phyloP scores from a whole-genome alignment of 306 rosid species.

The Vicia faba region DNA sequence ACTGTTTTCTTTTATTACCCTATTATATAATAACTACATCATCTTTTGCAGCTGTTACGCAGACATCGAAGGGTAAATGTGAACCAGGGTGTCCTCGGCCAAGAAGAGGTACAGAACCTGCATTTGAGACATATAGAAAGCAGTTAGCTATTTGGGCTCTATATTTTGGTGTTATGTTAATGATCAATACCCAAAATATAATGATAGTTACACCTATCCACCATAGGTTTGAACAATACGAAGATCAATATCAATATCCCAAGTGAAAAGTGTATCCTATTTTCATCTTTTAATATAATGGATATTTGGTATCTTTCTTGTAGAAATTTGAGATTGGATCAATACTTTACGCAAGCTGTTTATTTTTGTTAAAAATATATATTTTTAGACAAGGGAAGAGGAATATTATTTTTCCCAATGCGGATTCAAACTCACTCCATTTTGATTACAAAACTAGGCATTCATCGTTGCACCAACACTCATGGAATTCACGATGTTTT shows the following conservation, averaged over 20 bases:
- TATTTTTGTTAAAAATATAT: neutral
- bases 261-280: slow-evolving; percentile 26
- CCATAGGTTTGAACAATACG: slow-evolving; percentile 10
- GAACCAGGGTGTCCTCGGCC: slow-evolving; percentile 67
- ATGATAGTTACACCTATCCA: neutral
- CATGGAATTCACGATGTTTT: neutral
- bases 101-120: slow-evolving; percentile 76
- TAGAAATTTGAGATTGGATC: slow-evolving; percentile 26
- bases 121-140: slow-evolving; percentile 24
- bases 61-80: slow-evolving; percentile 80
- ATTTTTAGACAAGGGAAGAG: neutral
- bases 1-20: slow-evolving; percentile 27
- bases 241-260: slow-evolving; percentile 31
- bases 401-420: neutral
- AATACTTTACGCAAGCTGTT: slow-evolving; percentile 9
- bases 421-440: neutral
- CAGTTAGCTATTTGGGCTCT: slow-evolving; percentile 10
- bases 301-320: slow-evolving; percentile 22
- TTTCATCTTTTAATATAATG: slow-evolving; percentile 22
- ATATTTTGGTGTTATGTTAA: slow-evolving; percentile 8
- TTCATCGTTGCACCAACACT: neutral
- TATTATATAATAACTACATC: slow-evolving; percentile 18
- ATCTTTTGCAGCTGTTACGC: slow-evolving; percentile 73
- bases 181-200: slow-evolving; percentile 14
- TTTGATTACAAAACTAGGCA: neutral